phyloP scores from a whole-genome alignment of 805 yeast species.

The Danielozyma ontarioensis region DNA sequence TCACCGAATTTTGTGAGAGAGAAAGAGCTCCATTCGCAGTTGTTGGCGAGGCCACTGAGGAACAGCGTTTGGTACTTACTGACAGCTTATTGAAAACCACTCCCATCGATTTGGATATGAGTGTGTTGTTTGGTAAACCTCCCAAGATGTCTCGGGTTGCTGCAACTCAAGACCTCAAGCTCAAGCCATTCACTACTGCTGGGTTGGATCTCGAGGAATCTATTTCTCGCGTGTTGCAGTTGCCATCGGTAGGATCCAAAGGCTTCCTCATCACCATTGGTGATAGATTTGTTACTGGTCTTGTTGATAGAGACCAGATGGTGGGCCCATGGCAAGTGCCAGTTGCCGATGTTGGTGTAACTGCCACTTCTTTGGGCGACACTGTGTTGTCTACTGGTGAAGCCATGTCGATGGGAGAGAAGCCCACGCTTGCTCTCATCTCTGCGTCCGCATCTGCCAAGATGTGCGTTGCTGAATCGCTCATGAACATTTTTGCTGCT shows the following conservation, averaged over 20 bases:
- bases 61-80: constrained; percentile 73
- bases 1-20: constrained; percentile 79
- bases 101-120: constrained; percentile 95
- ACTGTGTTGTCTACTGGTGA: constrained; percentile 78
- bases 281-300: constrained; percentile 95
- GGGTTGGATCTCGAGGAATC: constrained; percentile 51
- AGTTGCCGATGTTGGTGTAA: constrained; percentile 96
- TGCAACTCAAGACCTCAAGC: constrained; percentile 51
- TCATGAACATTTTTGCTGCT: constrained; percentile 84
- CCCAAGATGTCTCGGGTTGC: constrained; percentile 89
- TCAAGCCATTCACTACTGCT: constrained; percentile 37
- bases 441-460: constrained; percentile 89
- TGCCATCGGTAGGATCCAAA: constrained; percentile 95
- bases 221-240: constrained; percentile 70
- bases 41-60: constrained; percentile 90
- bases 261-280: constrained; percentile 95
- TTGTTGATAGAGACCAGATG: constrained; percentile 95
- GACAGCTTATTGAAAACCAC: constrained; percentile 74
- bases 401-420: constrained; percentile 96
- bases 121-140: constrained; percentile 91
- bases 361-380: constrained; percentile 83
- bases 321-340: constrained; percentile 99
- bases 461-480: constrained; percentile 92
- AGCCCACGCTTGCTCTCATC: constrained; percentile 84
- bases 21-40: constrained; percentile 96